Evolutionary conservation across 1,284 basidiomycete species (phyloP).

Genomic region (Sporisorium reilianum): DNA sequence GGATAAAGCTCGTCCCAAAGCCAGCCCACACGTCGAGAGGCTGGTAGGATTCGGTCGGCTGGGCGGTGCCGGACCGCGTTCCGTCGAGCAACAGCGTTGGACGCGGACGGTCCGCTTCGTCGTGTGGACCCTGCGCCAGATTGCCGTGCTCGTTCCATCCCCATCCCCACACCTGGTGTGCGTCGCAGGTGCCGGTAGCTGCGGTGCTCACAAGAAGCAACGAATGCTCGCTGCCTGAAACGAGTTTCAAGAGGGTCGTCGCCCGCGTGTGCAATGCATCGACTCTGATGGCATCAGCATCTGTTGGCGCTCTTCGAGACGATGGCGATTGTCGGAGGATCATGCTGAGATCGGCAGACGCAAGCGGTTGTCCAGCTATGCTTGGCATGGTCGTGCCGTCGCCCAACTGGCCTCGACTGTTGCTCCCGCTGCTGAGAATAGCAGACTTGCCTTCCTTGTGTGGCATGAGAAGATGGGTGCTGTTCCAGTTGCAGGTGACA

Average conservation of each 20-base stretch:
- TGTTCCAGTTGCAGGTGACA: slow-evolving; percentile 49
- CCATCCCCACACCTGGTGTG: slow-evolving; percentile 40
- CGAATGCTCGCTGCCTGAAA: slow-evolving; percentile 52
- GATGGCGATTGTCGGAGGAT: background rate
- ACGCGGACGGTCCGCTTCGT: slow-evolving; percentile 34
- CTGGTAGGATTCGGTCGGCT: background rate
- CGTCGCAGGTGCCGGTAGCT: background rate
- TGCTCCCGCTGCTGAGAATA: slow-evolving; percentile 37
- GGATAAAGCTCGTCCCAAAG: slow-evolving; percentile 48
- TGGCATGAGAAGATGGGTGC: slow-evolving; percentile 23
- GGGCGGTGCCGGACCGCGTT: slow-evolving; percentile 32
- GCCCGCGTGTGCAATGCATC: background rate
- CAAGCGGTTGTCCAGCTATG: background rate
- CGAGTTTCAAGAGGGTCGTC: slow-evolving; percentile 20
- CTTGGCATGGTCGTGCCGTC: background rate
- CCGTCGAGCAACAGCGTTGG: slow-evolving; percentile 27
- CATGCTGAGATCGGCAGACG: slow-evolving; percentile 8
- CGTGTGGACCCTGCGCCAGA: slow-evolving; percentile 44
- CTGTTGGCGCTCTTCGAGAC: background rate
- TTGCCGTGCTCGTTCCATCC: slow-evolving; percentile 59
- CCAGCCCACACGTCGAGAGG: slow-evolving; percentile 47
- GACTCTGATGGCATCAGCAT: background rate
- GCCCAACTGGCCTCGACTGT: slow-evolving; percentile 43
- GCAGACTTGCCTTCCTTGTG: background rate
- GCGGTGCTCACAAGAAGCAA: slow-evolving; percentile 22